Evolutionary conservation across 306 rosid species (phyloP).

Genomic region (Nissolia schottii): DNA sequence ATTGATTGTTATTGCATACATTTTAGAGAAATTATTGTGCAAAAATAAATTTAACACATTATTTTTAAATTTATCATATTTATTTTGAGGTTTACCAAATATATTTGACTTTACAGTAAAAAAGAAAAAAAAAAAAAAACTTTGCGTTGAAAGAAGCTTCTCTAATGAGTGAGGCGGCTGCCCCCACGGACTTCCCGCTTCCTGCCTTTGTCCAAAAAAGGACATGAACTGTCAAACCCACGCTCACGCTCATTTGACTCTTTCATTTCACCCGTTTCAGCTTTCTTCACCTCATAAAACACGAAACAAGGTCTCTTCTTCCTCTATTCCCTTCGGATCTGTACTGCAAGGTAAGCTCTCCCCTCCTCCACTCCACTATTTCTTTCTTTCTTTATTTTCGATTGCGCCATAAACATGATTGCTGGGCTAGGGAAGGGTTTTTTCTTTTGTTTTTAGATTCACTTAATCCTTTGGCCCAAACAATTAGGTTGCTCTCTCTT

Average conservation of each 20-base stretch:
- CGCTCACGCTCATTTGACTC: background rate
- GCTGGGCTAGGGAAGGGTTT: background rate
- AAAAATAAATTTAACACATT: too few species aligned
- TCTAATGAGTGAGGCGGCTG: too few species aligned
- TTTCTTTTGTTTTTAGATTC: background rate
- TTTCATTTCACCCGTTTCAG: background rate
- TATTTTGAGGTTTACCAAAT: too few species aligned
- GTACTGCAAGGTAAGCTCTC: background rate
- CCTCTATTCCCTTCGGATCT: background rate
- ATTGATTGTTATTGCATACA: too few species aligned
- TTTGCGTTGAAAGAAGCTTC: too few species aligned
- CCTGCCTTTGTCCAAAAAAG: background rate
- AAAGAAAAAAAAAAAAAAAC: too few species aligned
- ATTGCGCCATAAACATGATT: background rate
- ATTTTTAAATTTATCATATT: too few species aligned
- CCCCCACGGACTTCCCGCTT: constrained; percentile 32
- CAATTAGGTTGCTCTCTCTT: too few species aligned
- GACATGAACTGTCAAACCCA: background rate
- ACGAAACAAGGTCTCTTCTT: background rate
- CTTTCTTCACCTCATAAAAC: background rate
- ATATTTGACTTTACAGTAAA: too few species aligned
- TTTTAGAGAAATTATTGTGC: too few species aligned
- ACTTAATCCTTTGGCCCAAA: background rate
- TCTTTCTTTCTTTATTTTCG: background rate
- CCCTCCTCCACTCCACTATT: background rate